phyloP scores from a whole-genome alignment of 192 early-diverging fungal genomes.

The Entomortierella chlamydospora region DNA sequence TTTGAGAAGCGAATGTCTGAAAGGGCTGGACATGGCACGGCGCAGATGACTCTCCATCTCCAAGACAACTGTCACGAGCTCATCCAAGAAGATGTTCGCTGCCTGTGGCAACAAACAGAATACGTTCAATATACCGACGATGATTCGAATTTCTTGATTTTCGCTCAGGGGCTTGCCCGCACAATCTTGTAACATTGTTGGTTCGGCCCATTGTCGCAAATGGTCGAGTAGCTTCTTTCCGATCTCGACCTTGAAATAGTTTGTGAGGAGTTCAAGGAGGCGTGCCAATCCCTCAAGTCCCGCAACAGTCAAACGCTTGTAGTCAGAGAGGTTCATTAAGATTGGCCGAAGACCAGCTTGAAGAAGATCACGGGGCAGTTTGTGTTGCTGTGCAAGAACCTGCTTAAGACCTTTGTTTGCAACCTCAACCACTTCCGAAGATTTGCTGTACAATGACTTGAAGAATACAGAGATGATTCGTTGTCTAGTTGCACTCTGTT shows the following conservation, averaged over 20 bases:
- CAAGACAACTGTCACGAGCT: slow-evolving; percentile 88
- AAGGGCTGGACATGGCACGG: slow-evolving; percentile 91
- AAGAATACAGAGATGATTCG: slow-evolving; percentile 98
- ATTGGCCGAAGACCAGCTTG: slow-evolving; percentile 98
- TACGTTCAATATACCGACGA: slow-evolving; percentile 93
- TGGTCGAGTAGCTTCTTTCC: slow-evolving; percentile 99
- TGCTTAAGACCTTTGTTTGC: slow-evolving; percentile 91
- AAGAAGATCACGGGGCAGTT: slow-evolving; percentile 93
- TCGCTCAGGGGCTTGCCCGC: slow-evolving; percentile 88
- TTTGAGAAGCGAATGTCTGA: slow-evolving; percentile 88
- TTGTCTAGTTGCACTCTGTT: slow-evolving; percentile 81
- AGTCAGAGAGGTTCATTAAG: slow-evolving; percentile 93
- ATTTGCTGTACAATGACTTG: slow-evolving; percentile 97
- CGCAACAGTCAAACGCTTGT: slow-evolving; percentile 92
- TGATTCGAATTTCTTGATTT: slow-evolving; percentile 92
- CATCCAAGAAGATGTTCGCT: slow-evolving; percentile 92
- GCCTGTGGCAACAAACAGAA: slow-evolving; percentile 93
- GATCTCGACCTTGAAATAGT: slow-evolving; percentile 99
- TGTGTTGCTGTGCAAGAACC: slow-evolving; percentile 84
- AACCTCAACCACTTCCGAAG: slow-evolving; percentile 93
- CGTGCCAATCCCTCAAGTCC: slow-evolving; percentile 95
- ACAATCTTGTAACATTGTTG: slow-evolving; percentile 82
- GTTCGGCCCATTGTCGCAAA: slow-evolving; percentile 92
- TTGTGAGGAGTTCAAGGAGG: slow-evolving; percentile 91
- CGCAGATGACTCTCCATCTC: slow-evolving; percentile 87